Base-by-base conservation (phyloP, 768 basidiomycete genomes). In the Psilocybe cyanescens region DNA sequence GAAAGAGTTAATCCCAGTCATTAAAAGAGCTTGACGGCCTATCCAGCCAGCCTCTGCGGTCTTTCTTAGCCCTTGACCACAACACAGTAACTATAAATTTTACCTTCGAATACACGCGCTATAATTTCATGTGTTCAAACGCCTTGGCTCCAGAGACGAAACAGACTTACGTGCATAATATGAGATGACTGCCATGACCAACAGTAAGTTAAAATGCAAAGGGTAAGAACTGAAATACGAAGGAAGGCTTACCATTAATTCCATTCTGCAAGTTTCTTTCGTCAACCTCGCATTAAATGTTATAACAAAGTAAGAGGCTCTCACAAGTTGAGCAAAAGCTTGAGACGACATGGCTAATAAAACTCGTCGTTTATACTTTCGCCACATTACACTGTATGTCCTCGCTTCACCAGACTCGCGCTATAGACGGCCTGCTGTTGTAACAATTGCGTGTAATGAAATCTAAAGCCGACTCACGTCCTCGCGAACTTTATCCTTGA, bases 331-430 rank as follows among this genome's bases (percentile, higher is more conserved):
- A 46, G 96, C 96, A 75, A 97, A 97, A 45, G 93, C 92, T 73
- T 97, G 96, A 58, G 94, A 94, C 17, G 91, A 93, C 93, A 96
- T 96, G 14, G 96, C 96, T 49, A 98, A 85, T 64, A 97, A 72
- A 9, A 99, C 95, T 35, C 95, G 82, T 31, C 89, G 87, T 69
- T 90, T 90, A 72, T 98, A 97, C 67, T 85, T 84, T 67, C 75
- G 86, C 94, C 95, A 98, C 88, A 99, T 92, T 41, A 81, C 81
- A 31, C 70, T 68, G 75, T 99, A 99, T 1, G 87, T 83, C 50
- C 94, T 83, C 47, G 79, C 89, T 64, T 91, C 93, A 24, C 88
- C 90, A 29, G 86, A 83, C 51, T 88, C 86, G 12, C 91, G 87
- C 93, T 96, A 24, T 8, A 52, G 31, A 58, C 7, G 24, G n/a